Evolutionary conservation across 2,329 filamentous ascomycete genomes (phyloP).

Genomic region (Aspergillus jensenii): DNA sequence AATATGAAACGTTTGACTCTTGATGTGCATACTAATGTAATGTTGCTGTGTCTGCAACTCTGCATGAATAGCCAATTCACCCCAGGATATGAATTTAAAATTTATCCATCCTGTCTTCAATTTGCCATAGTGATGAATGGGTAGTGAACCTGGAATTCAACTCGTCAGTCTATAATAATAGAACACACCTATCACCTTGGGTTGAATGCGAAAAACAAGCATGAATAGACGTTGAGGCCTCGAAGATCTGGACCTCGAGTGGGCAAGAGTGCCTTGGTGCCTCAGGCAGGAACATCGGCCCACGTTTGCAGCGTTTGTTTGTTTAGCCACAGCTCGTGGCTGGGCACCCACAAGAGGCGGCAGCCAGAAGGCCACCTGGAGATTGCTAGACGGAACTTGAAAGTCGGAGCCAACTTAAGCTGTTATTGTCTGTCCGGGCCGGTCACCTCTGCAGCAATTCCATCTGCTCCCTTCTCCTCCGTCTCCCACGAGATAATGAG

Average conservation of each 20-base stretch:
- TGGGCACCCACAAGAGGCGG: conserved; percentile 30
- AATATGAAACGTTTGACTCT: too few species aligned
- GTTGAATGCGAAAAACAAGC: too few species aligned
- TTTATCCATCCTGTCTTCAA: too few species aligned
- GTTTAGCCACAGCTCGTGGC: conserved; percentile 23
- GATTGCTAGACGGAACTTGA: conserved; percentile 17
- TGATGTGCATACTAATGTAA: too few species aligned
- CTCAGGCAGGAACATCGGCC: conserved; percentile 24
- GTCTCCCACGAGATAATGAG: conserved; percentile 28
- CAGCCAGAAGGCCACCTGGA: conserved; percentile 40
- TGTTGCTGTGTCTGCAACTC: too few species aligned
- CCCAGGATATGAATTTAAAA: too few species aligned
- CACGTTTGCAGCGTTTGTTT: conserved; percentile 43
- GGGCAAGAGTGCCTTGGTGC: background rate
- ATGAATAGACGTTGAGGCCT: background rate
- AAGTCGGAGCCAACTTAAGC: conserved; percentile 18
- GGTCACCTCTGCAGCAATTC: conserved; percentile 15
- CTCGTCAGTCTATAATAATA: too few species aligned
- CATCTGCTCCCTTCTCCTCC: conserved; percentile 8
- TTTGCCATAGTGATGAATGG: too few species aligned
- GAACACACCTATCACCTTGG: too few species aligned
- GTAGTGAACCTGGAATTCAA: too few species aligned
- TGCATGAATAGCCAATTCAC: too few species aligned
- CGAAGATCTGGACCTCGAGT: background rate
- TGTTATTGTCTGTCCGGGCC: conserved; percentile 16